Percentiles rank a stretch among this genome's conserved stretches.
Evolutionary conservation across 164 flowering plant species (phyloP).

Genomic region (Liriodendron chinense): DNA sequence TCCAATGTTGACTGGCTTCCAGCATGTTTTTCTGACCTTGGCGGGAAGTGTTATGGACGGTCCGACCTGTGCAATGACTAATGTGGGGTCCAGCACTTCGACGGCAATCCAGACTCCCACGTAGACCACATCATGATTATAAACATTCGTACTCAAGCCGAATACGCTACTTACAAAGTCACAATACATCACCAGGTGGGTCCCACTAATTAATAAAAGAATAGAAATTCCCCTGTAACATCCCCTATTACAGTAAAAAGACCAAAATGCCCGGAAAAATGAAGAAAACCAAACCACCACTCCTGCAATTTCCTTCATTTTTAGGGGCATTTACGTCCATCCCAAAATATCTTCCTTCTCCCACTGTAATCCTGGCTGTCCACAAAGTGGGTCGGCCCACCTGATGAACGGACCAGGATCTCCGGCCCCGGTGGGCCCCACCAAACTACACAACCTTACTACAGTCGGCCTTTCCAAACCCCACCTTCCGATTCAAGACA

Average conservation of each 20-base stretch:
- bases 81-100: not conserved
- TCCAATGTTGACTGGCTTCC: no score
- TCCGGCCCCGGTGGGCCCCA: not conserved
- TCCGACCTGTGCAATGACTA: not conserved
- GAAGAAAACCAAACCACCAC: not conserved
- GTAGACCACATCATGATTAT: not conserved
- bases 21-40: no score
- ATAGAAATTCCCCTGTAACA: not conserved
- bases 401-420: not conserved
- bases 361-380: not conserved
- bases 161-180: not conserved
- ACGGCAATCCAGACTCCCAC: not conserved
- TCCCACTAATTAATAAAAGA: not conserved
- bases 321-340: conserved; percentile 2
- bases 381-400: not conserved
- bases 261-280: conserved; percentile 1
- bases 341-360: not conserved
- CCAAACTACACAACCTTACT: conserved; percentile 23
- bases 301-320: conserved; percentile 1
- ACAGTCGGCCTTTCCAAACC: conserved; percentile 70
- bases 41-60: no score
- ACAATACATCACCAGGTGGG: no score
- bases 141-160: not conserved
- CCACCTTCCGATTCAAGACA: conserved; percentile 47
- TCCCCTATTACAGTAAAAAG: not conserved